A percentile compares a stretch with the other conserved stretches of the same genome.
phyloP scores from a whole-genome alignment of 768 basidiomycete species.

The Mycena polygramma region DNA sequence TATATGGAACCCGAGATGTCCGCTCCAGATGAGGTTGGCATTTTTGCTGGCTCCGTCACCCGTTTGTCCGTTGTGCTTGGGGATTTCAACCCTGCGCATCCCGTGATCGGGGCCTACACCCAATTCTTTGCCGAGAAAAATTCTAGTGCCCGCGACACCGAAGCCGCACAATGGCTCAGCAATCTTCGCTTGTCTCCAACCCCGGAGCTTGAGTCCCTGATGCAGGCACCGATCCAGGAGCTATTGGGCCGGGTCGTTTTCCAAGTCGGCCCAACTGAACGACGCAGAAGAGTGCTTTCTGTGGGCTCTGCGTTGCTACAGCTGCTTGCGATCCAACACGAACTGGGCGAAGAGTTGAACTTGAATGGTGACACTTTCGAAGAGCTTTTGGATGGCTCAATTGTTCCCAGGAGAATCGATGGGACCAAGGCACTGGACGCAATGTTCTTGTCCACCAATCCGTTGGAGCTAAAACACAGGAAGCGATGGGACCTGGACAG shows the following conservation, averaged over 20 bases:
- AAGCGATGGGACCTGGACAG: not conserved
- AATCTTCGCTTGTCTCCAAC: not conserved
- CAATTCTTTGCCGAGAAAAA: not conserved
- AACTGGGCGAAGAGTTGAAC: not conserved
- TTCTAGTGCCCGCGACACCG: slow-evolving; percentile 1
- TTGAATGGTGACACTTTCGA: not conserved
- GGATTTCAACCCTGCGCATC: not conserved
- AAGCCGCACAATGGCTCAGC: too few species aligned
- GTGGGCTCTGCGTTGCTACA: not conserved
- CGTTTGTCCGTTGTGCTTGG: not conserved
- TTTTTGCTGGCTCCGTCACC: not conserved
- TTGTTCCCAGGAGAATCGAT: not conserved
- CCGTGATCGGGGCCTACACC: not conserved
- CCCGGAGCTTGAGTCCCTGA: slow-evolving; percentile 7
- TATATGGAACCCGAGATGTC: too few species aligned
- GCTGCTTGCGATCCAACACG: not conserved
- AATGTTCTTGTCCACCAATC: slow-evolving; percentile 8
- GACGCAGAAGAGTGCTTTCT: not conserved
- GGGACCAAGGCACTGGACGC: not conserved
- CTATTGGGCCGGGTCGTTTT: not conserved
- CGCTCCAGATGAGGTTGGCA: too few species aligned
- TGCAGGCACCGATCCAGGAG: not conserved
- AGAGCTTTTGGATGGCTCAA: not conserved
- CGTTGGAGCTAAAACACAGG: not conserved
- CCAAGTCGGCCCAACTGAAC: not conserved